Conservation (phyloP, 805 yeast genomes). For the Saturnispora diversa region DNA sequence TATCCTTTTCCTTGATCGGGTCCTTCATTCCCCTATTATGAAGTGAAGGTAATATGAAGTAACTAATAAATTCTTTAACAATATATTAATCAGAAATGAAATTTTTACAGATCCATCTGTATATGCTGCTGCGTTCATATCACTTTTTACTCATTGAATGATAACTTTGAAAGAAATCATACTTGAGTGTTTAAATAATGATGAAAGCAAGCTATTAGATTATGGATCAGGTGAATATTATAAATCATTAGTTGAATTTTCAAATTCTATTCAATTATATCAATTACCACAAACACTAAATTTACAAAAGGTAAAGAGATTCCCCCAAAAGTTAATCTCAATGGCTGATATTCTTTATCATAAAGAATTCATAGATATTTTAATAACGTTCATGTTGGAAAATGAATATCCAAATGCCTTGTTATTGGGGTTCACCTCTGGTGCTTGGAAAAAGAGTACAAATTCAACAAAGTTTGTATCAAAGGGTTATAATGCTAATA, state of each 20-base stretch:
- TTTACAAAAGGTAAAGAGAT: neutral
- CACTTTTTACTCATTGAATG: too few species aligned
- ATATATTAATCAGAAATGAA: neutral
- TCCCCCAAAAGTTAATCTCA: slow-evolving; percentile 11
- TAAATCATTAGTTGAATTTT: neutral
- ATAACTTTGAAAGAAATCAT: slow-evolving; percentile 4
- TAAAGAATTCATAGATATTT: slow-evolving; percentile 34
- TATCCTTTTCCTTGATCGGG: slow-evolving; percentile 14
- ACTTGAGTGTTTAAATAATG: neutral
- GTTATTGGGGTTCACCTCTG: slow-evolving; percentile 33
- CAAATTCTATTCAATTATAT: slow-evolving; percentile 2
- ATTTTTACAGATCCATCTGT: too few species aligned
- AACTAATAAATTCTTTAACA: too few species aligned
- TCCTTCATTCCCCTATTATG: slow-evolving; percentile 6
- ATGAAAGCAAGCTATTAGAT: slow-evolving; percentile 1
- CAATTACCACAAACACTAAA: neutral
- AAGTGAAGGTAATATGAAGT: too few species aligned
- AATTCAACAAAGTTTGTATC: slow-evolving; percentile 17
- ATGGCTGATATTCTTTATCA: slow-evolving; percentile 17
- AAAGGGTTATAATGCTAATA: slow-evolving; percentile 29
- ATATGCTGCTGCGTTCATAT: too few species aligned
- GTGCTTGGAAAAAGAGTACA: slow-evolving; percentile 20
- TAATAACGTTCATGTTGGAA: slow-evolving; percentile 30
- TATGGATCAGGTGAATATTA: slow-evolving; percentile 11
- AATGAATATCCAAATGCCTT: slow-evolving; percentile 32